Evolutionary conservation across 306 rosid genomes (phyloP).

Genomic region (Corylus avellana): DNA sequence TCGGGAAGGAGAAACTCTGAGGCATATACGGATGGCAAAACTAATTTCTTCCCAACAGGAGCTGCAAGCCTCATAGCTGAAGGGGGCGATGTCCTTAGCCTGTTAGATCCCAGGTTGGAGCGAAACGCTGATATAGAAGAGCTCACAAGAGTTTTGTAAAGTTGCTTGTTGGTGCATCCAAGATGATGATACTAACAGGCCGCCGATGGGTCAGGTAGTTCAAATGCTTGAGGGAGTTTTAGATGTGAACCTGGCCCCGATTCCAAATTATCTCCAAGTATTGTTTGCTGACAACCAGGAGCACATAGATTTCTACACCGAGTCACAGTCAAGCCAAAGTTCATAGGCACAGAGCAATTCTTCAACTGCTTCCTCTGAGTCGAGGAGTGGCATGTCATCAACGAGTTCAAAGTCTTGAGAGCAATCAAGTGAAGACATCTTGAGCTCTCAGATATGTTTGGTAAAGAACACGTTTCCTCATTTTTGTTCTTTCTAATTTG

Average conservation of each 20-base stretch:
- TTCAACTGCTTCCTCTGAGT: constrained; percentile 43
- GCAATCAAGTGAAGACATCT: constrained; percentile 11
- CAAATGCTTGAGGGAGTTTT: constrained; percentile 72
- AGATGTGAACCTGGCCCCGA: constrained; percentile 59
- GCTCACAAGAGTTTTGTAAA: constrained; percentile 44
- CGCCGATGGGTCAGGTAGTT: constrained; percentile 79
- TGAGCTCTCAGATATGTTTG: neutral
- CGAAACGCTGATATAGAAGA: constrained; percentile 55
- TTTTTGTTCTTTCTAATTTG: neutral
- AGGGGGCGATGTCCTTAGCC: constrained; percentile 49
- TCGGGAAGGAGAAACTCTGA: constrained; percentile 83
- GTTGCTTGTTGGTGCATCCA: constrained; percentile 91
- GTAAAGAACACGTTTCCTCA: neutral
- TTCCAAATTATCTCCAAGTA: constrained; percentile 57
- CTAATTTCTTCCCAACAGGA: constrained; percentile 56
- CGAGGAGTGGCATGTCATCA: constrained; percentile 34
- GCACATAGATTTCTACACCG: constrained; percentile 55
- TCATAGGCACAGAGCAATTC: constrained; percentile 41
- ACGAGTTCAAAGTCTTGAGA: constrained; percentile 24
- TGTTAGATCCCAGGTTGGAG: constrained; percentile 59
- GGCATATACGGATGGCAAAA: constrained; percentile 52
- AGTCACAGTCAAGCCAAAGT: constrained; percentile 55
- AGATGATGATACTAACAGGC: constrained; percentile 70
- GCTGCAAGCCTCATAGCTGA: constrained; percentile 46
- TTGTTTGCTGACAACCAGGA: constrained; percentile 52